Base-by-base conservation (phyloP, 768 basidiomycete species). In the Leccinum sublutescens region DNA sequence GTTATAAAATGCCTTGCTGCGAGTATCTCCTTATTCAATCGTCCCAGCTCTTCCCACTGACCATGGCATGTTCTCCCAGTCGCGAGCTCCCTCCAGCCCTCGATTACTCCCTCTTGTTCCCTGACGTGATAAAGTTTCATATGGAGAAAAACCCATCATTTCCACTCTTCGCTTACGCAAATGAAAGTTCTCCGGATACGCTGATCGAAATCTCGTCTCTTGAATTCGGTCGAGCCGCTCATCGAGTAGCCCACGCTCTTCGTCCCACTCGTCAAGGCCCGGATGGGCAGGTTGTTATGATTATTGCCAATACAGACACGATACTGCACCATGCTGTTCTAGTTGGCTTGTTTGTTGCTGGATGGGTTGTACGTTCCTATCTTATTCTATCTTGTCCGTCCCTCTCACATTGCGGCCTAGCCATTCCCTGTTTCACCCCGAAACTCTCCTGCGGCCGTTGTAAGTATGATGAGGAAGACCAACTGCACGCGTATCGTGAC, bases 381-480 rank as follows among this genome's bases (percentile, higher is more conserved):
- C 6, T 21, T 21, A 17, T 38, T 7, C 15, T 17, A 38, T 17
- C 38, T 38, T 17, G 17, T 47, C 9, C 5, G 19, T 21, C 11
- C 19, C 61, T 74, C 62, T 75, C 21, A 63, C 70, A 7, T 43
- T 31, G 14, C 14, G 5, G 4, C 51, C 12, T 45, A 68, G 73
- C 62, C 71, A n/a, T 80, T 81, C 49, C 72, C 68, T 6, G 68
- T 75, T n/a, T 78, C 76, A 0, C 67, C 76, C 1, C 63, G 78
- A 57, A 82, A 80, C 63, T 80, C 80, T 1, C 66, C 77, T 0
- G 73, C 75, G 2, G 83, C 82, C 0, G 29, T 74, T 10, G 52
- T 63, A 0, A 53, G 57, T 23, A 64, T 73, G 69, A 64, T 73
- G 58, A 63, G 52, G 36, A 67, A 57, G 56, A 62, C 60, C 8